Evolutionary conservation across 805 yeast genomes (phyloP), one percentile per base, ranked within the genome.

Genomic region (Ogataea salicorniae): DNA sequence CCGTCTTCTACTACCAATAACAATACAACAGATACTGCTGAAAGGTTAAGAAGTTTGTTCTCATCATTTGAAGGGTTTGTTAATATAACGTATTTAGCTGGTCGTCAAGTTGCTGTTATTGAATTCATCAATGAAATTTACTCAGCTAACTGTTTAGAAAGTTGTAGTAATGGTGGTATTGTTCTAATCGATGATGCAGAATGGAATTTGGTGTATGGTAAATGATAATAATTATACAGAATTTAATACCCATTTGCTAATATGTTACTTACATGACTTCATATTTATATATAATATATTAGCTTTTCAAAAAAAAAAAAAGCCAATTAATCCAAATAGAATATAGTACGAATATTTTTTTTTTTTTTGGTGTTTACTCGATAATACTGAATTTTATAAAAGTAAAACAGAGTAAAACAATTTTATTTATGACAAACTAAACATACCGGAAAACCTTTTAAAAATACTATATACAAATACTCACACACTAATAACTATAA

Each of bases 101-200:
- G 82, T 6, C 74, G 88, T 39, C 77, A 77, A 36, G 76, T 92
- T 41, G 95, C 94, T 11, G 85, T 92, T 64, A 75, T 92, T 3
- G 97, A 92, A 57, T 92, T 83, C 61, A 80, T 76, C 22, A 68
- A 70, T 5, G 84, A 80, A 20, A 58, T 64, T 2, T 64, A 70
- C 37, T 84, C 96, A 2, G 26, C 51, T 3, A 46, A 48, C 6
- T 62, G 69, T 43, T 40, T 60, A 16, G 49, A 54, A 3, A 44
- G 39, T 15, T 47, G 63, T n/a, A 62, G 66, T 4, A 44, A 46
- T 15, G 37, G 66, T 7, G 46, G 46, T 16, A 34, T 45, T 3
- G 16, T 60, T 8, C 49, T 36, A 14, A 49, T 62, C 22, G 49
- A 55, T 7, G 59, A 51, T 8, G 44, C 45, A 5, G 54, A 54